Conservation (phyloP, 202 grass and related monocot genomes). For the Zoysia matrella region DNA sequence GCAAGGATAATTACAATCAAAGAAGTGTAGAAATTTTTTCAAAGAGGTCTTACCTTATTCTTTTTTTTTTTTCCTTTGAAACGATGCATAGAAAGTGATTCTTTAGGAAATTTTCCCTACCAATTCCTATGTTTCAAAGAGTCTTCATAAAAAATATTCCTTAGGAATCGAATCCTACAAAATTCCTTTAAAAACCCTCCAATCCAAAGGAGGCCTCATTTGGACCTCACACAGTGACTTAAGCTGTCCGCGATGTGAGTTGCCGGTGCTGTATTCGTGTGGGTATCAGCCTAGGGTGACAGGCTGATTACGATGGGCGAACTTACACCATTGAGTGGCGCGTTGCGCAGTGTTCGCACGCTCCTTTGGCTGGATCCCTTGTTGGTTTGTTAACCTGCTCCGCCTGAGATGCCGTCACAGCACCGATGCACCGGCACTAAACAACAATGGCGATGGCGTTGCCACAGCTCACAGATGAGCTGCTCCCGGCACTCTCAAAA, state of each 20-base stretch:
- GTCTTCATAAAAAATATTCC: too few species aligned
- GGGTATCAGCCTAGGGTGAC: slow-evolving; percentile 17
- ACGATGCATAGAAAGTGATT: too few species aligned
- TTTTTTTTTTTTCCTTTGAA: too few species aligned
- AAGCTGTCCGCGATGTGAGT: slow-evolving; percentile 45
- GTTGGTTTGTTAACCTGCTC: slow-evolving; percentile 34
- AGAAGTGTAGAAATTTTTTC: too few species aligned
- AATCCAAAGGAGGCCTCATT: not conserved
- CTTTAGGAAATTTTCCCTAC: too few species aligned
- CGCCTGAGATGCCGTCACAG: slow-evolving; percentile 16
- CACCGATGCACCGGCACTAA: slow-evolving; percentile 3
- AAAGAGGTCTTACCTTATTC: too few species aligned
- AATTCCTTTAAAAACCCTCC: too few species aligned
- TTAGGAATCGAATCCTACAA: too few species aligned
- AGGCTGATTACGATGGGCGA: slow-evolving; percentile 45
- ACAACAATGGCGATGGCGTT: not conserved
- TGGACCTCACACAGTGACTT: slow-evolving; percentile 10
- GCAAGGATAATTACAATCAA: too few species aligned
- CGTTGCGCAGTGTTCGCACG: slow-evolving; percentile 8
- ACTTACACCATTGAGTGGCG: not conserved
- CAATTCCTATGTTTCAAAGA: too few species aligned
- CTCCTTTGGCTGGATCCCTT: not conserved
- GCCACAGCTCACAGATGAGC: slow-evolving; percentile 15
- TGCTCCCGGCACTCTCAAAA: not conserved
- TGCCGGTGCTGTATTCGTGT: slow-evolving; percentile 30